Evolutionary conservation across 148 eudicot genomes (phyloP), one percentile per base, ranked within the genome.

Genomic region (Chenopodium suecicum): DNA sequence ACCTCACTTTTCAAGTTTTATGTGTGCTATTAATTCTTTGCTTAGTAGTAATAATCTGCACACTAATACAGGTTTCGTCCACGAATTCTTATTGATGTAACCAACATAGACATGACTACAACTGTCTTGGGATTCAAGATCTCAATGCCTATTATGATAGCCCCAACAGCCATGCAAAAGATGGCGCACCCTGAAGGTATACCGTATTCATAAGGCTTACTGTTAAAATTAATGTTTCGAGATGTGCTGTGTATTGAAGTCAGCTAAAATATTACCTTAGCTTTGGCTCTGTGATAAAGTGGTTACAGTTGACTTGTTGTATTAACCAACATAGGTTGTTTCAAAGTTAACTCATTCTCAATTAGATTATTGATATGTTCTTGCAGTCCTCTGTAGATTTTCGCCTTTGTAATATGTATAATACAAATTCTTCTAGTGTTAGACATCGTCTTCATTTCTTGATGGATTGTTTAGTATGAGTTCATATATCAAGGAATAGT

Each of bases 131-230:
- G 98, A 31, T 93, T 91, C 91, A 92, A 93, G 86, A 90, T 93
- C 69, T 91, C 98, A 32, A 92, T 93, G 96, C 98, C 98, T 37
- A 93, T 95, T 85, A 95, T 95, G 98, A 74, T 95, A 66, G 98
- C 98, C 78, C 98, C 98, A n/a, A 93, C 98, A 66, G 98, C 98
- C 47, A 37, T 95, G 76, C 98, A 95, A 84, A 95, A 95, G 90
- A 93, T 95, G 98, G 98, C 98, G 82, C 98, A 95, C 78, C 98
- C 98, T 82, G 94, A 95, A 48, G 98, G 98, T 95, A 85, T 75
- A 56, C 29, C 34, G 44, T 56, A 29, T 54, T 64, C 0, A 50
- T 9, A 8, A 50, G 2, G 31, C 37, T 10, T 65, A 23, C 8
- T 62, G 66, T 62, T 62, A 22, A 62, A 27, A 0, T 62, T 22